Evolutionary conservation across 1,284 basidiomycete genomes (phyloP).

Genomic region (Puccinia polysora): DNA sequence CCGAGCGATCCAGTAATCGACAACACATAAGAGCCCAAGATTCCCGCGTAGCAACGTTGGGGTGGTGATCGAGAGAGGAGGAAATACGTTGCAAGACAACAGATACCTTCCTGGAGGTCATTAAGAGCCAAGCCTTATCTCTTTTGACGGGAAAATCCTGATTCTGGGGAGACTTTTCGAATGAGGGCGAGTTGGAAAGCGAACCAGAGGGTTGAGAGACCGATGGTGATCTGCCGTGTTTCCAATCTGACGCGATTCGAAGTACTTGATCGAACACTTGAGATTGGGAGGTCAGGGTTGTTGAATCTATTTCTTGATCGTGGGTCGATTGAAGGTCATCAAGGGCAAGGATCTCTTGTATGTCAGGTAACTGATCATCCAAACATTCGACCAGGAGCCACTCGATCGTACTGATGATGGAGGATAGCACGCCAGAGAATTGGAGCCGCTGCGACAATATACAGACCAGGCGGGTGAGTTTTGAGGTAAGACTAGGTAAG

Average conservation of each 20-base stretch:
- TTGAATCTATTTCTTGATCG: not conserved
- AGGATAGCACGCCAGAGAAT: slow-evolving; percentile 4
- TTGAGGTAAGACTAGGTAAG: slow-evolving; percentile 17
- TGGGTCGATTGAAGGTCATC: not conserved
- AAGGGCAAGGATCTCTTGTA: slow-evolving; percentile 2
- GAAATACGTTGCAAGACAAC: slow-evolving; percentile 5
- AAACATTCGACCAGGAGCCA: slow-evolving; percentile 25
- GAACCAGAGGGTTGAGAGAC: not conserved
- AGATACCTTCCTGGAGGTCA: slow-evolving; percentile 15
- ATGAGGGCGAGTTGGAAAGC: not conserved
- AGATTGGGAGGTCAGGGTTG: not conserved
- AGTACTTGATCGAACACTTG: slow-evolving; percentile 1
- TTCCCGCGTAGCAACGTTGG: not conserved
- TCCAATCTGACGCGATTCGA: slow-evolving; percentile 20
- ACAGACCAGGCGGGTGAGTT: slow-evolving; percentile 19
- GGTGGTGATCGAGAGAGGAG: not conserved
- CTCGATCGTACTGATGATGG: slow-evolving; percentile 5
- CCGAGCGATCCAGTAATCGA: slow-evolving; percentile 4
- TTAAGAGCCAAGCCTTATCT: slow-evolving; percentile 7
- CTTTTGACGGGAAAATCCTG: slow-evolving; percentile 14
- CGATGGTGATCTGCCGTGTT: not conserved
- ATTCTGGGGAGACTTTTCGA: not conserved
- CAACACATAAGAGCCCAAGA: slow-evolving; percentile 9
- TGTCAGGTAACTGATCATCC: slow-evolving; percentile 20
- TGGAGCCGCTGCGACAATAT: not conserved